Evolutionary conservation across 2,329 filamentous ascomycete species (phyloP).

Genomic region (Aspergillus sojae): DNA sequence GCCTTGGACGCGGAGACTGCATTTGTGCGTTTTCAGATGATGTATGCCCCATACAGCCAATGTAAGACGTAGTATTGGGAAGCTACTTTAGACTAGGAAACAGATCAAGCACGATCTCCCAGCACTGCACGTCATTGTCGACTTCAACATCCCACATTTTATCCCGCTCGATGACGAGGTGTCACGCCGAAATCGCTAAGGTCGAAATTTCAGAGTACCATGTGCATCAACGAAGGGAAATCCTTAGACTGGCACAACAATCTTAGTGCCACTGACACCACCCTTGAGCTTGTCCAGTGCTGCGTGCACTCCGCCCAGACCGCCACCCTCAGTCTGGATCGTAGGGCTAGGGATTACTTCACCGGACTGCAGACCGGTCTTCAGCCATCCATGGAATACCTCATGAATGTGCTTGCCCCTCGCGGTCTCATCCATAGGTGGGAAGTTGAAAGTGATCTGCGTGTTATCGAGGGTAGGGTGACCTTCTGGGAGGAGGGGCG

Average conservation of each 20-base stretch:
- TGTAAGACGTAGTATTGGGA: too few relatives aligned
- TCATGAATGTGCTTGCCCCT: constrained; percentile 13
- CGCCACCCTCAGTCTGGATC: constrained; percentile 21
- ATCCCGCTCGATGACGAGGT: too few relatives aligned
- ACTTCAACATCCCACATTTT: too few relatives aligned
- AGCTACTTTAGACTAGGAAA: too few relatives aligned
- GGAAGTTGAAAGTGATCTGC: constrained; percentile 14
- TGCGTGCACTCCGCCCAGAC: constrained; percentile 19
- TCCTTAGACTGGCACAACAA: constrained; percentile 19
- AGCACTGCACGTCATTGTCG: too few relatives aligned
- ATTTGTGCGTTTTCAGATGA: too few relatives aligned
- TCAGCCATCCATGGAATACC: constrained; percentile 24
- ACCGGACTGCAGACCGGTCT: constrained; percentile 15
- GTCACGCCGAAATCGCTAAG: too few relatives aligned
- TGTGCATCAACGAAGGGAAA: not conserved
- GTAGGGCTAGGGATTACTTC: constrained; percentile 23
- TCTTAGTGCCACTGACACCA: constrained; percentile 27
- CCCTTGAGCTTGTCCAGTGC: constrained; percentile 25
- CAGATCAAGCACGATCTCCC: too few relatives aligned
- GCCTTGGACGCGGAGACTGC: too few relatives aligned
- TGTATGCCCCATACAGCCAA: too few relatives aligned
- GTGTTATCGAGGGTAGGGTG: constrained; percentile 15
- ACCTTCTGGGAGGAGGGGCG: constrained; percentile 16
- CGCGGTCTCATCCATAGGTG: constrained; percentile 13
- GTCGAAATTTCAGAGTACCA: too few relatives aligned